Conservation (phyloP, 306 rosid genomes). For the Lathyrus sativus region DNA sequence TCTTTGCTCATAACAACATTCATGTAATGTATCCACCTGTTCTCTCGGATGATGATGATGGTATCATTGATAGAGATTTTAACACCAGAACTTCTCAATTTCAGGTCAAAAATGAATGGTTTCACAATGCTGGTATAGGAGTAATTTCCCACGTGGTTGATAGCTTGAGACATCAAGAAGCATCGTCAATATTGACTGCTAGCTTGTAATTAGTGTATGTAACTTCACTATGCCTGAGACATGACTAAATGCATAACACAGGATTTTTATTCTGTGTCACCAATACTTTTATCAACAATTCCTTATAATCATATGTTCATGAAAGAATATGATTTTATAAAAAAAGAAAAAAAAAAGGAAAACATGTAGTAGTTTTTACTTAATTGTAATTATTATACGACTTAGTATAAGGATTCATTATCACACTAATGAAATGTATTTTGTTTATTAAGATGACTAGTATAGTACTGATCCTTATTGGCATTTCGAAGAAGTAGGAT, state of each 20-base stretch:
- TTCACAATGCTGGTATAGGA: constrained; percentile 89
- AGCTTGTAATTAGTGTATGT: constrained; percentile 56
- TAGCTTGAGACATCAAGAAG: constrained; percentile 76
- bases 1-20: constrained; percentile 98
- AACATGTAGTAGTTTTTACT: constrained; percentile 17
- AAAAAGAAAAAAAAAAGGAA: not conserved
- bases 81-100: constrained; percentile 29
- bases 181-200: constrained; percentile 57
- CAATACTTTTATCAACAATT: constrained; percentile 1
- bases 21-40: constrained; percentile 52
- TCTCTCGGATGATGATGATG: constrained; percentile 29
- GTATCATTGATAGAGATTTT: constrained; percentile 22
- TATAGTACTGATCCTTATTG: not conserved
- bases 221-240: constrained; percentile 17
- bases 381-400: constrained; percentile 20
- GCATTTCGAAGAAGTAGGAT: constrained; percentile 10
- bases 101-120: constrained; percentile 94
- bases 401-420: not conserved
- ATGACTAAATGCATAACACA: constrained; percentile 26
- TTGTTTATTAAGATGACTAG: constrained; percentile 22
- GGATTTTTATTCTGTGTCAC: constrained; percentile 17
- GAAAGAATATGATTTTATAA: not conserved
- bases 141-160: constrained; percentile 92
- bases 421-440: constrained; percentile 8
- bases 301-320: not conserved